Conservation (phyloP, 2,329 filamentous ascomycete species). For the Ambrosiella cleistominuta region DNA sequence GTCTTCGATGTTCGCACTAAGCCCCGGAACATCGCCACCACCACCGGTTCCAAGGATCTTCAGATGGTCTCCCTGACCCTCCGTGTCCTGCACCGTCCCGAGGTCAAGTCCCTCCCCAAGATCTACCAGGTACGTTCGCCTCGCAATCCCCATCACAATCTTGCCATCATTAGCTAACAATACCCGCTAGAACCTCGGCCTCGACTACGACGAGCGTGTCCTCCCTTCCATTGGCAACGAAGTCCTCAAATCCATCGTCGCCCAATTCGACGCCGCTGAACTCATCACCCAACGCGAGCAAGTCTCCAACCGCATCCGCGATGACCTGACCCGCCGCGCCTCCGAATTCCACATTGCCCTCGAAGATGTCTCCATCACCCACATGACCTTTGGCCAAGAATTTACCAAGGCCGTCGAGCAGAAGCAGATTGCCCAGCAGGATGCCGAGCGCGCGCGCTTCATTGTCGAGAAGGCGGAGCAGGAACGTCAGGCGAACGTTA, state of each 20-base stretch:
- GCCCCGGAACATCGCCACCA: conserved; percentile 92
- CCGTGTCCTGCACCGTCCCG: conserved; percentile 83
- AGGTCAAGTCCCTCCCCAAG: conserved; percentile 80
- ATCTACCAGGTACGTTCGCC: conserved; percentile 70
- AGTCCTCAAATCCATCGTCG: conserved; percentile 95
- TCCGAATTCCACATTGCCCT: conserved; percentile 97
- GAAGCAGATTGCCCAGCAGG: conserved; percentile 99
- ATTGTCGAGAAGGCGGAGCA: conserved; percentile 98
- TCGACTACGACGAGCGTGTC: conserved; percentile 96
- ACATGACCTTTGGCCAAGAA: conserved; percentile 99
- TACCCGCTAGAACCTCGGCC: conserved; percentile 62
- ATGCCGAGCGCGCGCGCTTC: conserved; percentile 91
- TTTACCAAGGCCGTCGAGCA: conserved; percentile 98
- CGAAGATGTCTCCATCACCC: conserved; percentile 96
- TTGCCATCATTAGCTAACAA: conserved; percentile 6
- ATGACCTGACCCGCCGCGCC: conserved; percentile 80
- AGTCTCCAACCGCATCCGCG: conserved; percentile 83
- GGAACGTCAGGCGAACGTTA: conserved; percentile 96
- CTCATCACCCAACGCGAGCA: conserved; percentile 98
- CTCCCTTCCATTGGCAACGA: conserved; percentile 98
- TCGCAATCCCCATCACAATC: background rate
- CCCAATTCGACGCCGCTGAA: conserved; percentile 96
- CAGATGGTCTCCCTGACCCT: conserved; percentile 99
- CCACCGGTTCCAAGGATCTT: conserved; percentile 94
- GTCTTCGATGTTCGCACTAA: conserved; percentile 95